Evolutionary conservation across 108 stramenopile genomes (phyloP).

Genomic region (Thalassiosira profunda): DNA sequence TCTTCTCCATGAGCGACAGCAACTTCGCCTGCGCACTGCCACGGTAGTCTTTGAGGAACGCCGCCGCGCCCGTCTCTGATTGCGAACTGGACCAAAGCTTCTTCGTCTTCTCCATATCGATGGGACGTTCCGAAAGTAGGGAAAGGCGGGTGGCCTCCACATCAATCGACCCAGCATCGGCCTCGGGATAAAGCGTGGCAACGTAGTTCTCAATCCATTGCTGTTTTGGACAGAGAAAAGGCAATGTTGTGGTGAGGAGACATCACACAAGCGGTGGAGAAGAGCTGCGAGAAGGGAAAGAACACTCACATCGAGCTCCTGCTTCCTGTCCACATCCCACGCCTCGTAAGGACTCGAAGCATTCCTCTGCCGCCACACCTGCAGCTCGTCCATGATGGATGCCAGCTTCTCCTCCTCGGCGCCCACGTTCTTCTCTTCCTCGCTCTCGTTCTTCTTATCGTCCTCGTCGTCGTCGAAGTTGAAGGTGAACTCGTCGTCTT

Average conservation of each 20-base stretch:
- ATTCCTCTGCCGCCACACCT: constrained; percentile 75
- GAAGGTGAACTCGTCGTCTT: constrained; percentile 36
- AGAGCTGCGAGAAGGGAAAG: not conserved
- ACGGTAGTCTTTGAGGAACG: constrained; percentile 60
- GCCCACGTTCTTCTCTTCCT: constrained; percentile 28
- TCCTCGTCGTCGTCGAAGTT: constrained; percentile 47
- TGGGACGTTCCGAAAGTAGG: constrained; percentile 68
- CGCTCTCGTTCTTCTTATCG: constrained; percentile 17
- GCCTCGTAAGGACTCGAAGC: constrained; percentile 56
- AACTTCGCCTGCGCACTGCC: constrained; percentile 25
- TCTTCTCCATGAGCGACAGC: constrained; percentile 11
- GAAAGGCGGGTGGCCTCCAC: constrained; percentile 75
- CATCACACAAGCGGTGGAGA: not conserved
- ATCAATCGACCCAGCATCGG: constrained; percentile 58
- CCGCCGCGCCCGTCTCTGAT: constrained; percentile 69
- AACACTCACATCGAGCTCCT: constrained; percentile 68
- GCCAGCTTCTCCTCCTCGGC: constrained; percentile 29
- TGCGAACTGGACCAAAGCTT: constrained; percentile 67
- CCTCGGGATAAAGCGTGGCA: constrained; percentile 50
- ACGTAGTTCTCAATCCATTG: constrained; percentile 76
- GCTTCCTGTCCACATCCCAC: constrained; percentile 64
- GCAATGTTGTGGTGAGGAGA: not conserved
- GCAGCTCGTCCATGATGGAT: constrained; percentile 69
- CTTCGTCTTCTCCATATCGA: constrained; percentile 56
- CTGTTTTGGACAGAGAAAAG: constrained; percentile 24